Conservation (phyloP, 345 rosid species). For the Mangifera indica region DNA sequence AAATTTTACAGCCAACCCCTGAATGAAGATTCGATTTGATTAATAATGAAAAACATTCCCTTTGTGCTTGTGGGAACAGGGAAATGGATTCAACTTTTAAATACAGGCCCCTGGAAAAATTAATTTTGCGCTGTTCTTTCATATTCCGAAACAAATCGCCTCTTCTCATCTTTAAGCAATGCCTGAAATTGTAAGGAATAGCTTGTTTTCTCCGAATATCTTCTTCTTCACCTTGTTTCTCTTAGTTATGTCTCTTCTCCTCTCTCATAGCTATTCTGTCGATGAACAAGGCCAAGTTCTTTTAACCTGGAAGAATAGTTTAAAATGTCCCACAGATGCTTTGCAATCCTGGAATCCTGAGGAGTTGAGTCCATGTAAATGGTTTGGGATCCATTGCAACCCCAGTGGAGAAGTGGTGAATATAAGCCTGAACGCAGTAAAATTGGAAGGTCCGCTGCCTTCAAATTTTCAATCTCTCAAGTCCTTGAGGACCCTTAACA, state of each 20-base stretch:
- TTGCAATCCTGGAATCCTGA: slow-evolving; percentile 57
- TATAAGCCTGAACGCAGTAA: slow-evolving; percentile 51
- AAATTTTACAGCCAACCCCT: too few species aligned
- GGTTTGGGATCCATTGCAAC: slow-evolving; percentile 75
- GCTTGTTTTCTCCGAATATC: slow-evolving; percentile 34
- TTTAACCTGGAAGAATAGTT: slow-evolving; percentile 63
- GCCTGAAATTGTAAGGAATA: slow-evolving; percentile 55
- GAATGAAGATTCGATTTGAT: too few species aligned
- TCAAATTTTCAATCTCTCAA: slow-evolving; percentile 54
- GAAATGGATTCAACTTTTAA: slow-evolving; percentile 25
- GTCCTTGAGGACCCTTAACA: slow-evolving; percentile 51
- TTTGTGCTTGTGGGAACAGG: too few species aligned
- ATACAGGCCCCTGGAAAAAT: slow-evolving; percentile 57
- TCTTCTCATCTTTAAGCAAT: slow-evolving; percentile 42
- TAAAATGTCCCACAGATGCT: slow-evolving; percentile 47
- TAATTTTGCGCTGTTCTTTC: too few species aligned
- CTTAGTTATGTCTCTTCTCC: slow-evolving; percentile 38
- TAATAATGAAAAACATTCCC: too few species aligned
- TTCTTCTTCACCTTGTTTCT: slow-evolving; percentile 41
- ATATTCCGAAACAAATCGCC: slow-evolving; percentile 37
- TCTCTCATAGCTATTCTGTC: slow-evolving; percentile 47
- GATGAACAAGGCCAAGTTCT: slow-evolving; percentile 70
- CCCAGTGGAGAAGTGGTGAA: slow-evolving; percentile 48
- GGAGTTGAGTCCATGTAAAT: slow-evolving; percentile 55
- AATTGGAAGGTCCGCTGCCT: slow-evolving; percentile 68